Evolutionary conservation across 129 eudicot genomes (phyloP).

Genomic region (Chrysanthemum makinoi): DNA sequence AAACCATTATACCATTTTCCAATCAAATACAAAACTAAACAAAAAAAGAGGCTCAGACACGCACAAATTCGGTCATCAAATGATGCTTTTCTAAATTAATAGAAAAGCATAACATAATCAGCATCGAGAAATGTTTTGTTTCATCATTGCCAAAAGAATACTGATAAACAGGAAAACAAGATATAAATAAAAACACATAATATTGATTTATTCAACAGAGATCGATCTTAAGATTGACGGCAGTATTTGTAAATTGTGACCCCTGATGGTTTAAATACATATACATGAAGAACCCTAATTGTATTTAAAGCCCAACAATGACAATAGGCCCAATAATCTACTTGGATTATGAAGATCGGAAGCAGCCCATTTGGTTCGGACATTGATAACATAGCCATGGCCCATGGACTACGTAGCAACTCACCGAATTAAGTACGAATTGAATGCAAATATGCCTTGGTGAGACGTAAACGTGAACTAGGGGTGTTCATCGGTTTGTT

Average conservation of each 20-base stretch:
- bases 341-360: not conserved
- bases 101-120: slow-evolving; percentile 28
- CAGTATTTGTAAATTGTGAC: not conserved
- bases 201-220: not conserved
- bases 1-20: not conserved
- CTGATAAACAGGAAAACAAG: too few species aligned
- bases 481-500: too few species aligned
- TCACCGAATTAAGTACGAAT: too few species aligned
- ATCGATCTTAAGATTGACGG: not conserved
- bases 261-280: not conserved
- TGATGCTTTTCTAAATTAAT: slow-evolving; percentile 2
- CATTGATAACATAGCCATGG: not conserved
- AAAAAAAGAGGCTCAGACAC: slow-evolving; percentile 65
- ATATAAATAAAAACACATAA: not conserved
- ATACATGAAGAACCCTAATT: not conserved
- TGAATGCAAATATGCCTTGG: too few species aligned
- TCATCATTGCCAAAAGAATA: slow-evolving; percentile 47
- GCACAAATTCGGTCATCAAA: slow-evolving; percentile 83
- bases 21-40: not conserved
- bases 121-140: slow-evolving; percentile 60
- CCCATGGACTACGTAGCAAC: too few species aligned
- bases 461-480: too few species aligned
- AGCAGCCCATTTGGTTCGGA: not conserved
- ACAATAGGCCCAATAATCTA: not conserved
- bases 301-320: not conserved